Base-by-base conservation (phyloP, 192 early-diverging fungal species). In the Neocallimastix lanati region DNA sequence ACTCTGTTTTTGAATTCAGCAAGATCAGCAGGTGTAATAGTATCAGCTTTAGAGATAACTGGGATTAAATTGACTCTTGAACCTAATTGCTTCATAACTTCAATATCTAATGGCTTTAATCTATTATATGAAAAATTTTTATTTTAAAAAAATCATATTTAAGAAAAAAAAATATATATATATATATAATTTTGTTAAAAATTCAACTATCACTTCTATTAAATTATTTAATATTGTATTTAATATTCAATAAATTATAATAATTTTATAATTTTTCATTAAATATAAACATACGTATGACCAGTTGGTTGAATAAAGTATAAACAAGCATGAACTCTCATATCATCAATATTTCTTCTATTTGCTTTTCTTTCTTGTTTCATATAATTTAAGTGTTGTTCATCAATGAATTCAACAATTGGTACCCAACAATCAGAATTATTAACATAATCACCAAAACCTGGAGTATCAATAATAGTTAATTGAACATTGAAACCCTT, bases 261-360 rank as follows among this genome's bases (percentile, higher is more conserved):
- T n/a, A n/a, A n/a, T n/a, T n/a, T n/a, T n/a, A n/a, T 50, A 3
- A 29, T 13, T 79, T 83, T 35, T 9, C 78, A 77, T 9, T 9
- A 21, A n/a, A 78, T 12, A 13, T 12, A 14, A 33, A 15, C 78
- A 82, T 81, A 91, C 93, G 93, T 98, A 88, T 98, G 96, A 36
- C 97, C 97, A 78, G 96, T 96, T 76, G 97, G 96, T 76, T 93
- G 95, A 86, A 99, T 96, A 85, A 99, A 99, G 88, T 99, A 99
- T 80, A 99, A 86, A 85, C 97, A 99, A 81, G 93, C 95, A 87
- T 99, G 95, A 29, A 99, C 96, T 76, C 97, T 91, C 90, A 98
- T 90, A 83, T 99, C 96, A 81, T 96, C 93, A 58, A 92, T 86
- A 79, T 93, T 91, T 78, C 93, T 91, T 82, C 97, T 90, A 80